Conservation (phyloP, 192 early-diverging fungal species). For the Backusella macrospora region DNA sequence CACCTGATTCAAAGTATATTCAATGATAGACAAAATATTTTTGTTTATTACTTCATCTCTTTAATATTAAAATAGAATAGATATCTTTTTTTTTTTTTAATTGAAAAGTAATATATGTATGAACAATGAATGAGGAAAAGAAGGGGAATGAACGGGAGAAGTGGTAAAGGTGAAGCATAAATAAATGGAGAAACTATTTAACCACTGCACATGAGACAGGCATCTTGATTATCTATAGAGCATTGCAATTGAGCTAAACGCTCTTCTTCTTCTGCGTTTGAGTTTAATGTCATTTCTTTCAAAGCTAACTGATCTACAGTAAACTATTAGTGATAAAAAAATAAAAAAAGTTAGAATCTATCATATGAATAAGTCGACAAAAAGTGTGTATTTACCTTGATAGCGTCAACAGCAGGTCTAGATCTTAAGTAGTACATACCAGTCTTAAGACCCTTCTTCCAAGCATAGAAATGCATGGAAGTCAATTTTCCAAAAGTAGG, state of each 20-base stretch:
- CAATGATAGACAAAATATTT: background rate
- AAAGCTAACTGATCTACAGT: conserved; percentile 84
- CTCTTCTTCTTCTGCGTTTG: conserved; percentile 28
- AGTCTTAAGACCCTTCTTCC: conserved; percentile 97
- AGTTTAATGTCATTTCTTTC: conserved; percentile 41
- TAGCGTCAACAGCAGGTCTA: conserved; percentile 90
- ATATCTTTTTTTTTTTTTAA: background rate
- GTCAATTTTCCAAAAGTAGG: conserved; percentile 91
- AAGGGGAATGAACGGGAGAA: background rate
- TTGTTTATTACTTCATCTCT: background rate
- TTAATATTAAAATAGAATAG: background rate
- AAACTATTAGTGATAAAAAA: conserved; percentile 54
- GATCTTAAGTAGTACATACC: conserved; percentile 98
- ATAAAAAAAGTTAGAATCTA: background rate
- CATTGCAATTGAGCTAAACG: conserved; percentile 34
- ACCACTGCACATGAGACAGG: conserved; percentile 88
- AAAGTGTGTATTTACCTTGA: conserved; percentile 56
- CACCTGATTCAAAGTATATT: conserved; percentile 22
- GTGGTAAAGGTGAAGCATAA: background rate
- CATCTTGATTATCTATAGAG: conserved; percentile 84
- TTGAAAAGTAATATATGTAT: conserved; percentile 1
- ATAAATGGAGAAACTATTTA: conserved; percentile 38
- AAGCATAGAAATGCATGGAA: conserved; percentile 97
- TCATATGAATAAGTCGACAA: background rate
- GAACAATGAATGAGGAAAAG: background rate